Evolutionary conservation across 192 early-diverging fungal genomes (phyloP), one percentile per base, ranked within the genome.

Genomic region (Dimargaris verticillata): DNA sequence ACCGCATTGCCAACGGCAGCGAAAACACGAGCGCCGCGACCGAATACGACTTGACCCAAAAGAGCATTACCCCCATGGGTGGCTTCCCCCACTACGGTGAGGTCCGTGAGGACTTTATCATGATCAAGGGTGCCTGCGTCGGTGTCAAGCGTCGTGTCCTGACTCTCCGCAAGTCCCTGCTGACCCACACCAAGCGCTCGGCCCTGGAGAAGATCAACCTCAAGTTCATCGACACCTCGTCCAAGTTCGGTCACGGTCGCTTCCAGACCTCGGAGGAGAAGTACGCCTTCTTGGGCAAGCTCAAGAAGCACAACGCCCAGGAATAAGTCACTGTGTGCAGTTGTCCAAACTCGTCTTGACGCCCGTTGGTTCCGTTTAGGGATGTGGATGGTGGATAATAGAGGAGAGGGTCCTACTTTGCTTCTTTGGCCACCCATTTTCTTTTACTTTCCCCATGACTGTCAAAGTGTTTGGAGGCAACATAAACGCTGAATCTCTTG

Each of bases 51-150:
- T 68, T 91, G 48, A 97, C 96, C 57, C 80, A 79, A 68, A 97
- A 99, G 86, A 60, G 72, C 64, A 99, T 99, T 78, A 99, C 91
- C 55, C 96, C 96, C 65, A 75, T 97, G 67, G 96, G 94, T 74
- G 96, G 96, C 64, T 99, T 99, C 91, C 94, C 94, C 68, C 93
- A 95, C 85, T 99, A 95, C 76, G 96, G 93, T 86, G 72, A 84
- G 64, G 91, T 99, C 80, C 91, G 89, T 74, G 86, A 95, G 76
- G 96, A 99, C 83, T 99, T 82, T 75, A 73, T 99, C 69, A 88
- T 99, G 81, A 83, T 99, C 82, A 97, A 97, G 88, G 96, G 96
- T 68, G 81, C 83, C 77, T 86, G 86, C 75, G 88, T 88, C 61
- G 96, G 96, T 87, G 83, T 90, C 76, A 88, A 85, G 81, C 95